A percentile compares a stretch with the other conserved stretches of the same genome.
Conservation (phyloP, 2,329 filamentous ascomycete species). For the Diaporthe aspalathi region DNA sequence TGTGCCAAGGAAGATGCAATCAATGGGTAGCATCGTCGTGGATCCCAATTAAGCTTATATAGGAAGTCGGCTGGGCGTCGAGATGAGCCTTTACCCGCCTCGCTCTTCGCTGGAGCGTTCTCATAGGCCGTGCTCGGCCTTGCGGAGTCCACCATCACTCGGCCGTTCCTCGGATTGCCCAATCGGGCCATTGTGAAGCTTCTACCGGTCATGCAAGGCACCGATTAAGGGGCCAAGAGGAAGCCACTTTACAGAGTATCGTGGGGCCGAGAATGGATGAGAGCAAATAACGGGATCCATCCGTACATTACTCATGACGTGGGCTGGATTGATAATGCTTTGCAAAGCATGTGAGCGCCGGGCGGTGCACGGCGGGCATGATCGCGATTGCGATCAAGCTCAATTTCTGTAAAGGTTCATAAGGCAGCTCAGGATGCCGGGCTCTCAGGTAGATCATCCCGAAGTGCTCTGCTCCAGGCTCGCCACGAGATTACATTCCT, state of each 20-base stretch:
- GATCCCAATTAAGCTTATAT: constrained; percentile 24
- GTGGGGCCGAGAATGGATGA: constrained; percentile 17
- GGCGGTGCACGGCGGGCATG: background rate
- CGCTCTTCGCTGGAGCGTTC: background rate
- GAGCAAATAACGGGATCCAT: constrained; percentile 22
- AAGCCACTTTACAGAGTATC: constrained; percentile 2
- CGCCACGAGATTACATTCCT: background rate
- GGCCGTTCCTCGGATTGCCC: constrained; percentile 11
- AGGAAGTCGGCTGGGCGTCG: constrained; percentile 6
- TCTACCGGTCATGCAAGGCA: constrained; percentile 13
- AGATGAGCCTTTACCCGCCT: constrained; percentile 4
- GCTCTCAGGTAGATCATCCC: background rate
- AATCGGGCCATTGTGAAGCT: constrained; percentile 10
- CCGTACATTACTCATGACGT: constrained; percentile 15
- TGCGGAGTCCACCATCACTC: constrained; percentile 4
- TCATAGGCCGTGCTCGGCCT: constrained; percentile 7
- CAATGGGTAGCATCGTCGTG: constrained; percentile 22
- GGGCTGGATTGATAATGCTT: constrained; percentile 20
- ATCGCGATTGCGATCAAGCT: background rate
- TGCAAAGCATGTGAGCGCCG: background rate
- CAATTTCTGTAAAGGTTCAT: background rate
- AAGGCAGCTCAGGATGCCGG: background rate
- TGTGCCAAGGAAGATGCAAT: constrained; percentile 14
- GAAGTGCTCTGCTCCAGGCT: constrained; percentile 5
- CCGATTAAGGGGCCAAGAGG: constrained; percentile 12